Base-by-base conservation (phyloP, 2,329 filamentous ascomycete species). In the Didymella sp. region DNA sequence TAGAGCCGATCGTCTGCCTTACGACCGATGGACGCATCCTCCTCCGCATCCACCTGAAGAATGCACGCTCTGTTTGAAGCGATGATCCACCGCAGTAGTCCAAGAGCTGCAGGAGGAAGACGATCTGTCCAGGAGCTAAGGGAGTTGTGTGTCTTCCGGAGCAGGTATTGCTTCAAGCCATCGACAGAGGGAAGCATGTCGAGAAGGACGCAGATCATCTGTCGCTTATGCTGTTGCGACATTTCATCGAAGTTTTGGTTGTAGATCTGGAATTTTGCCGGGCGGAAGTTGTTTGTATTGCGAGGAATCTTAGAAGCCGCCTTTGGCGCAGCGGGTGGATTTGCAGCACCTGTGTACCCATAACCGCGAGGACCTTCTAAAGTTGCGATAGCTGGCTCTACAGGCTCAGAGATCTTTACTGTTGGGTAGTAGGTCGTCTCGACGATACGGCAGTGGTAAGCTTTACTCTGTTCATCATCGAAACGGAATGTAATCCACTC, bases 21-120 rank as follows among this genome's bases (percentile, higher is more conserved):
- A 51, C 64, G 69, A n/a, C 60, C 62, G 17, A 59, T 59, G 8
- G 43, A 11, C 7, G 41, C 27, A 8, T 63, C 62, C 6, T 60
- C 62, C 6, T 64, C 58, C 8, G 71, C 76, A 40, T 88, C 86
- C 15, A 95, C 87, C 64, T 94, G 87, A 42, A 94, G 82, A 58
- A 97, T 95, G 65, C 89, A 93, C 0, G 93, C 94, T 42, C 91
- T 83, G 67, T 96, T 96, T 0, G 92, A 96, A 0, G 92, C 90
- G 56, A 97, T 85, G 59, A 96, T 90, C 93, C 93, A 97, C 48
- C 90, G 84, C 19, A 97, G 78, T 0, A 96, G 75, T 19, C 86
- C 84, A 3, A 91, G 76, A 0, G 88, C 85, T 6, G 89, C 84
- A 2, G 85, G 84, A 0, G 88, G 84, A 9, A 96, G 81, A 17